phyloP scores from a whole-genome alignment of 768 basidiomycete genomes.

The Boletus pseudopeckii region DNA sequence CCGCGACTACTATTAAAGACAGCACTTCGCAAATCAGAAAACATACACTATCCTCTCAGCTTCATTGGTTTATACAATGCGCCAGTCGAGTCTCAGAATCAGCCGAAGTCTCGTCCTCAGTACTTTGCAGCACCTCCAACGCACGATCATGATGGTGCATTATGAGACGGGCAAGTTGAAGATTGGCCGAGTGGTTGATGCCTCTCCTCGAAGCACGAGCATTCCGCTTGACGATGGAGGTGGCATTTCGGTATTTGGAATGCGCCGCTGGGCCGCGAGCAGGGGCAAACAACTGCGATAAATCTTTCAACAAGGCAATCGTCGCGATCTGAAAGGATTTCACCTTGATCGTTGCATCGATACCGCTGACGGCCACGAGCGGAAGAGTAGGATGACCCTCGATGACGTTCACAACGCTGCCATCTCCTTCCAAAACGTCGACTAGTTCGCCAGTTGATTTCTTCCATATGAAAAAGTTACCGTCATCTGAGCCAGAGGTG shows the following conservation, averaged over 20 bases:
- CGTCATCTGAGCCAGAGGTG: conserved; percentile 83
- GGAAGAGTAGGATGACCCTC: conserved; percentile 80
- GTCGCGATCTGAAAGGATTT: conserved; percentile 8
- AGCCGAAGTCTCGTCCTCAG: conserved; percentile 19
- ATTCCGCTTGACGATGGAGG: conserved; percentile 58
- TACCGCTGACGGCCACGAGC: conserved; percentile 81
- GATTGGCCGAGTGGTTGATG: conserved; percentile 14
- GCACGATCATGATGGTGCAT: conserved; percentile 30
- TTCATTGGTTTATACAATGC: conserved; percentile 31
- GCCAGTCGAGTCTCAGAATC: conserved; percentile 27
- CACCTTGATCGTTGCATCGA: conserved; percentile 83
- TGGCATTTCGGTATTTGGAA: conserved; percentile 51
- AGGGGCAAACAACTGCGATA: conserved; percentile 62
- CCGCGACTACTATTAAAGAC: neutral
- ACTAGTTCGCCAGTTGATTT: conserved; percentile 61
- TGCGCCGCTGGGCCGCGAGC: conserved; percentile 43
- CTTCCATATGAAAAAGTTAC: conserved; percentile 84
- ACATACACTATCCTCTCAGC: conserved; percentile 1
- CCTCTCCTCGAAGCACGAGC: conserved; percentile 31
- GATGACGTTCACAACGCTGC: conserved; percentile 78
- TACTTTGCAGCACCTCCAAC: conserved; percentile 20
- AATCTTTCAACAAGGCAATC: neutral
- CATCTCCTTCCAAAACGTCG: conserved; percentile 83
- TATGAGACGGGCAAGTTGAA: conserved; percentile 31
- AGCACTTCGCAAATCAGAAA: neutral